phyloP scores from a whole-genome alignment of 2,329 filamentous ascomycete genomes.

The Sordariomycetes sp. region DNA sequence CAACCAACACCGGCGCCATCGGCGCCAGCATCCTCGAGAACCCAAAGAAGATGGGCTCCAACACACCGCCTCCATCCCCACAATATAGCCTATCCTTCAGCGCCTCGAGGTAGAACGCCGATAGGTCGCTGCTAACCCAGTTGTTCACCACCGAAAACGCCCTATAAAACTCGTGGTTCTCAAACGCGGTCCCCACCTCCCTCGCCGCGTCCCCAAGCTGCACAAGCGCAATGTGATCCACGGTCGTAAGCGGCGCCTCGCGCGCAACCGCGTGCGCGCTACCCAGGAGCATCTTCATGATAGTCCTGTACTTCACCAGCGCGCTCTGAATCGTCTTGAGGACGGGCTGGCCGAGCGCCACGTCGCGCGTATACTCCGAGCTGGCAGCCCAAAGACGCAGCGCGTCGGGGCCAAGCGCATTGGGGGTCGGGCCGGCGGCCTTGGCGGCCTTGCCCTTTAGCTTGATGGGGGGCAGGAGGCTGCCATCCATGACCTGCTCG shows the following conservation, averaged over 20 bases:
- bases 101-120: constrained; percentile 86
- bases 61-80: constrained; percentile 50
- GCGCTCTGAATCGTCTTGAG: constrained; percentile 64
- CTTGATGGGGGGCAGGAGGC: constrained; percentile 58
- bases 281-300: constrained; percentile 81
- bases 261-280: constrained; percentile 45
- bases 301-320: constrained; percentile 78
- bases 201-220: constrained; percentile 56
- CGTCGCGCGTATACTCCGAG: constrained; percentile 82
- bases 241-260: constrained; percentile 35
- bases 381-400: constrained; percentile 84
- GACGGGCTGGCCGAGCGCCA: constrained; percentile 66
- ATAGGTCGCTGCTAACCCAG: constrained; percentile 74
- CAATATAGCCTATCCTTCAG: constrained; percentile 90
- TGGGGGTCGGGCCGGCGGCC: constrained; percentile 26
- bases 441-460: constrained; percentile 33
- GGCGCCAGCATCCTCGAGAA: constrained; percentile 70
- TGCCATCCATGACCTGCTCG: constrained; percentile 72
- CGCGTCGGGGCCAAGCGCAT: constrained; percentile 73
- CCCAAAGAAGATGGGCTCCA: constrained; percentile 56
- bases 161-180: constrained; percentile 70
- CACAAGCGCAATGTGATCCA: constrained; percentile 64
- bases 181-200: constrained; percentile 51
- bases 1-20: constrained; percentile 69
- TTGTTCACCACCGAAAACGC: constrained; percentile 60